phyloP scores from a whole-genome alignment of 2,329 filamentous ascomycete species.

The Hansfordia pulvinata region DNA sequence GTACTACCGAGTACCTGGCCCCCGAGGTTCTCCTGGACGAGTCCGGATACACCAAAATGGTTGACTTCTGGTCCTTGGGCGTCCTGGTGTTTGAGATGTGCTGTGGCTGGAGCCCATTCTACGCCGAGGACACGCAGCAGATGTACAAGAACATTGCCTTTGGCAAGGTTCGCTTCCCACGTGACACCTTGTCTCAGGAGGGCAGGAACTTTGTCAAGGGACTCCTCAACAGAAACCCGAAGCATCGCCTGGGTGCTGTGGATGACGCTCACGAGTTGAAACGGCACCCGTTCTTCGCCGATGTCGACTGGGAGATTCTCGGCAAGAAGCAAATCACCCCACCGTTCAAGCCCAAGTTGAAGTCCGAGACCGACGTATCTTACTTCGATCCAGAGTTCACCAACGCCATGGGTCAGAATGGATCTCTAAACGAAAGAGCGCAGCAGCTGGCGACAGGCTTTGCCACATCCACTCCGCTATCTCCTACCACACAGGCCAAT shows the following conservation, averaged over 20 bases:
- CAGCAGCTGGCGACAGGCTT: conserved; percentile 76
- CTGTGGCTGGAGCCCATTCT: conserved; percentile 98
- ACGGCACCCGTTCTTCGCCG: conserved; percentile 83
- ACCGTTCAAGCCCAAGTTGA: conserved; percentile 94
- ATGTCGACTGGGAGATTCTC: conserved; percentile 85
- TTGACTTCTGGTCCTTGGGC: conserved; percentile 97
- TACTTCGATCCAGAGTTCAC: conserved; percentile 99
- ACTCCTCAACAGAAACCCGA: conserved; percentile 89
- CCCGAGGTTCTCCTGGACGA: conserved; percentile 93
- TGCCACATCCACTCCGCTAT: conserved; percentile 80
- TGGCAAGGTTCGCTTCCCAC: conserved; percentile 91
- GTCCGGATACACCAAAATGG: conserved; percentile 98
- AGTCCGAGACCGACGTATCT: conserved; percentile 89
- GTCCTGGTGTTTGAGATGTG: conserved; percentile 99
- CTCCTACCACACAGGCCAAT: conserved; percentile 91
- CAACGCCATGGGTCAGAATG: conserved; percentile 75
- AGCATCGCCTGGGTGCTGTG: conserved; percentile 81
- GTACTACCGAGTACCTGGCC: conserved; percentile 93
- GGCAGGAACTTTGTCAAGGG: conserved; percentile 98
- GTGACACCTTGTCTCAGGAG: conserved; percentile 87
- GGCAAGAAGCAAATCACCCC: conserved; percentile 86
- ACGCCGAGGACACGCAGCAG: conserved; percentile 96
- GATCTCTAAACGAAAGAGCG: conserved; percentile 82
- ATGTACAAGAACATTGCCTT: conserved; percentile 99
- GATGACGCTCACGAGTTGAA: conserved; percentile 91